Base-by-base conservation (phyloP, 352 stramenopile species). In the Phytophthora pini region DNA sequence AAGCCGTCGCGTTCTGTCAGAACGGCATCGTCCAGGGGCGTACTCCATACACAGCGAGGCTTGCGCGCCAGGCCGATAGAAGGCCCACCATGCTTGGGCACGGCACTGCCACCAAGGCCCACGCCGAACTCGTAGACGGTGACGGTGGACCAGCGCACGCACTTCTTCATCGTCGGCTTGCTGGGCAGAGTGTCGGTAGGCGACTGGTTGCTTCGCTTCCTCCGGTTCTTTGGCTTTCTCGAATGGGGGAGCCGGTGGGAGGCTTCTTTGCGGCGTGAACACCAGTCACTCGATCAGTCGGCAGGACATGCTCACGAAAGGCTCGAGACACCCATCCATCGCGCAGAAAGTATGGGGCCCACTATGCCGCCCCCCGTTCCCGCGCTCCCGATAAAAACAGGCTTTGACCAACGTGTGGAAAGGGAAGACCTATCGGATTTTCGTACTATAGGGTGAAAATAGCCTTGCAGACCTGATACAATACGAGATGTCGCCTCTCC, bases 51-150 rank as follows among this genome's bases (percentile, higher is more conserved):
- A 24, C 51, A 70, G 46, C 65, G 62, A 44, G 79, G 76, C 54
- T 73, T 84, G 20, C 68, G 57, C n/a, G 80, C 80, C 22, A 89
- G 65, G 2, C 80, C 80, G 61, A 89, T 76, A 9, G 80, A 80
- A 3, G 80, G 77, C 0, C 80, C 80, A 39, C 80, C 80, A 40
- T 74, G 77, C 46, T 76, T 80, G 20, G 80, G 80, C 38, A 89
- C 70, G 0, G 80, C 61, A 46, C 76, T 84, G 49, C 78, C 77
- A 56, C 80, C 77, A 13, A 87, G 53, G 1, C 64, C 78, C 11
- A 89, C 78, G 51, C 76, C 76, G 53, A 87, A 87, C 63, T 89
- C 80, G 61, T 87, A 89, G 31, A 89, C 80, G 27, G 80, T 89
- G 55, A 89, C 51, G 43, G 76, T 87, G 7, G 77, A 85, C 75